phyloP scores from a whole-genome alignment of 2,329 filamentous ascomycete species.

The Trichoderma atrobrunneum region DNA sequence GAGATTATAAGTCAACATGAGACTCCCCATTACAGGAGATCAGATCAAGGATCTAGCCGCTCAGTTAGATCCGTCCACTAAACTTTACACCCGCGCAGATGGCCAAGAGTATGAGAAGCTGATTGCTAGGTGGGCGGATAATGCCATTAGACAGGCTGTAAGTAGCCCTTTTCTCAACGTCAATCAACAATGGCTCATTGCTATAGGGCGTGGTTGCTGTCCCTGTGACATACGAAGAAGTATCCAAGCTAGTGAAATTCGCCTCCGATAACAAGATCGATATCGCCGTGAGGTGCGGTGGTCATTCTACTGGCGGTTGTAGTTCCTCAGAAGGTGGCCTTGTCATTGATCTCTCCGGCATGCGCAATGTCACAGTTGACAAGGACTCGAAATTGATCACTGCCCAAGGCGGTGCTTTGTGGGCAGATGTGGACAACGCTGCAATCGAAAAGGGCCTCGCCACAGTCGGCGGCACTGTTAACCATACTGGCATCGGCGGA shows the following conservation, averaged over 20 bases:
- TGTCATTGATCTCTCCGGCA: constrained; percentile 52
- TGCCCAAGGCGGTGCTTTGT: constrained; percentile 49
- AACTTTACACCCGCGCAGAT: neutral
- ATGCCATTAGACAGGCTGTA: constrained; percentile 5
- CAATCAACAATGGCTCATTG: neutral
- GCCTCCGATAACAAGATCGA: constrained; percentile 39
- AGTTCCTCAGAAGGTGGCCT: constrained; percentile 49
- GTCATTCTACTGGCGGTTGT: constrained; percentile 53
- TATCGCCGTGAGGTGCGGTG: constrained; percentile 52
- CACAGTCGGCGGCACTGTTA: constrained; percentile 60
- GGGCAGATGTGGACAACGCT: constrained; percentile 53
- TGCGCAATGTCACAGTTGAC: constrained; percentile 50
- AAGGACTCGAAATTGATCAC: constrained; percentile 41
- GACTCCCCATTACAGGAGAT: neutral
- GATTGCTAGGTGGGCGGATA: constrained; percentile 5
- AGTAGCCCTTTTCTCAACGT: neutral
- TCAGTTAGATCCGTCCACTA: neutral
- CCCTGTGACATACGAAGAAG: constrained; percentile 37
- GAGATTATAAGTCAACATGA: neutral
- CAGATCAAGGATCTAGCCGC: neutral
- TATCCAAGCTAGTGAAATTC: constrained; percentile 26
- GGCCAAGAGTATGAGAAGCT: neutral
- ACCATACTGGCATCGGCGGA: constrained; percentile 60
- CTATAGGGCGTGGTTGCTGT: constrained; percentile 41
- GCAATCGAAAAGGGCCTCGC: constrained; percentile 50